Evolutionary conservation across 139 green algal species (phyloP), one percentile per base, ranked within the genome.

Genomic region (Tetraselmis chui): DNA sequence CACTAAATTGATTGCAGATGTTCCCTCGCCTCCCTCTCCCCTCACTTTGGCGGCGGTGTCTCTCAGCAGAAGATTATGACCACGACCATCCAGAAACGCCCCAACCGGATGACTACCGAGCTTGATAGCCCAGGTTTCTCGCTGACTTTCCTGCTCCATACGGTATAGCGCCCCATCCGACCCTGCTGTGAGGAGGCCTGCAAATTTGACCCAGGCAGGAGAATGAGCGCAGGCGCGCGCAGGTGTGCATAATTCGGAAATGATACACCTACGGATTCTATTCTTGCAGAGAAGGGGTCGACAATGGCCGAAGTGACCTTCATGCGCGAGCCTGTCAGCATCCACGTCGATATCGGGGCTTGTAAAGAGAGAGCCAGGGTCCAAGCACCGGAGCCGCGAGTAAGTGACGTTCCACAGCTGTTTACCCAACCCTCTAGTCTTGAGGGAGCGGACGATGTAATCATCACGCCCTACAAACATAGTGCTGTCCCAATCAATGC

Each of bases 391-490:
- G 31, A 92, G 29, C 27, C 78, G 32, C 28, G 81, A 78, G 84
- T 90, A 94, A 0, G 91, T 91, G 76, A 91, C 89, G 76, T 94
- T 94, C 89, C 89, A 94, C 1, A 81, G 86, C 76, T 88, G 81
- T 25, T 81, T 31, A 1, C 89, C 81, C 1, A 77, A 77, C 67
- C 82, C 30, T 0, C 83, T 1, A 0, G 85, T 75, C 29, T 93
- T 87, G 82, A 96, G 76, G 23, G 91, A 92, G 22, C 89, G 89
- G 75, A 97, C 85, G 23, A 88, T 78, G 59, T 89, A 96, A 80
- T 97, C 93, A 78, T 93, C 85, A 0, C 94, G 85, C 0, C 89
- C 93, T 25, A 97, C 27, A 29, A 92, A 76, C 29, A 97, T 25
- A 0, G 84, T n/a, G 83, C 79, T 18, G 76, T 31, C 2, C 32